Evolutionary conservation across 371 early-diverging fungal species (phyloP).

Genomic region (Lichtheimia ramosa): DNA sequence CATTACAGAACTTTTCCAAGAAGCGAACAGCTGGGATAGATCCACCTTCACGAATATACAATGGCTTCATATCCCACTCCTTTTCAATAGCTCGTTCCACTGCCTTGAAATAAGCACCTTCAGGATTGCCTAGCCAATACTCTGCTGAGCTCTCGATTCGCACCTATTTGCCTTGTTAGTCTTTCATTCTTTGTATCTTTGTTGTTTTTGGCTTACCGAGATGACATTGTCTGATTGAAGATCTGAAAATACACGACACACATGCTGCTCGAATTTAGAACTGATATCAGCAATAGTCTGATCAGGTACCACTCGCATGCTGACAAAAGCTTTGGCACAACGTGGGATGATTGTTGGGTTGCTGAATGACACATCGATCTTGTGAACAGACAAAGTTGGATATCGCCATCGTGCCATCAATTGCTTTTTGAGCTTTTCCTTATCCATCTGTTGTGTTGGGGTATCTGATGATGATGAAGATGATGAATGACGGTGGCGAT

Average conservation of each 20-base stretch:
- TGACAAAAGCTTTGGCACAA: constrained; percentile 68
- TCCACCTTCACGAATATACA: constrained; percentile 80
- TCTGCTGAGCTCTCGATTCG: constrained; percentile 66
- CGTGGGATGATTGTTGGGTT: constrained; percentile 75
- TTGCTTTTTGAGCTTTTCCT: constrained; percentile 47
- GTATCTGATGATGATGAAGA: constrained; percentile 19
- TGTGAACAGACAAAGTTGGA: constrained; percentile 80
- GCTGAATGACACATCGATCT: constrained; percentile 74
- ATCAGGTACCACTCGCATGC: constrained; percentile 84
- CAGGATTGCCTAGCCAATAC: constrained; percentile 82
- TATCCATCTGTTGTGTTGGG: constrained; percentile 17
- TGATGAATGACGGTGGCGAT: too few relatives aligned
- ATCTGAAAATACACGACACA: constrained; percentile 52
- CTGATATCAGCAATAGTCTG: constrained; percentile 69
- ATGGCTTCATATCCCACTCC: constrained; percentile 63
- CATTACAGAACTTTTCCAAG: constrained; percentile 73
- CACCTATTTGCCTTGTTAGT: constrained; percentile 28
- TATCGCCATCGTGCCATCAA: constrained; percentile 81
- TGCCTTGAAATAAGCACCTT: constrained; percentile 66
- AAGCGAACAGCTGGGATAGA: constrained; percentile 84
- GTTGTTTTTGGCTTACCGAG: constrained; percentile 25
- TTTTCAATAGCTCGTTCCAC: constrained; percentile 68
- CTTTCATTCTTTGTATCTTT: background rate
- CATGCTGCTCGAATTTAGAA: constrained; percentile 53
- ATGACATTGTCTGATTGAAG: constrained; percentile 56